phyloP scores from a whole-genome alignment of 2,329 filamentous ascomycete species.

The Paraphaeosphaeria minitans region DNA sequence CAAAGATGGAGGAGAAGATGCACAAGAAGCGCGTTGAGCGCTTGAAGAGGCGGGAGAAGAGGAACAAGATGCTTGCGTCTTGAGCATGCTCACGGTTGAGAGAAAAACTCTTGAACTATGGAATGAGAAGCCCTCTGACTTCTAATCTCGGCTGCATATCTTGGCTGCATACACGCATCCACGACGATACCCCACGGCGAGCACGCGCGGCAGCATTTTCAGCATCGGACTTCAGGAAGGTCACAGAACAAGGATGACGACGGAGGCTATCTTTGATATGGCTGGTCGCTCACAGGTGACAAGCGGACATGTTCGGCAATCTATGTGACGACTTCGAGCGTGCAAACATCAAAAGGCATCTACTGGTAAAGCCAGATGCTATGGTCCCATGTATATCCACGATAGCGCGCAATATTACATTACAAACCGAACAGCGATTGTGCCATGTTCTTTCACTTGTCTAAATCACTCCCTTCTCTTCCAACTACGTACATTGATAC shows the following conservation, averaged over 20 bases:
- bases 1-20: conserved; percentile 97
- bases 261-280: too few species aligned
- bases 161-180: not conserved
- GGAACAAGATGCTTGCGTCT: conserved; percentile 75
- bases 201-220: not conserved
- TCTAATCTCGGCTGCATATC: not conserved
- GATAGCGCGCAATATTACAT: not conserved
- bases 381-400: not conserved
- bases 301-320: not conserved
- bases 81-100: conserved; percentile 29
- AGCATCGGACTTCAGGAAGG: not conserved
- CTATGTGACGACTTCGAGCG: not conserved
- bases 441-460: not conserved
- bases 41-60: conserved; percentile 93
- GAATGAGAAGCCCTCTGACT: not conserved
- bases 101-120: not conserved
- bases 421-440: not conserved
- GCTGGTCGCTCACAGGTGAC: not conserved
- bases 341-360: not conserved
- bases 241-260: not conserved
- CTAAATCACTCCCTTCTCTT: not conserved
- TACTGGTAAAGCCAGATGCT: not conserved
- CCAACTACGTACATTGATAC: not conserved
- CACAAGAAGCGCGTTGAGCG: conserved; percentile 93
- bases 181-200: conserved; percentile 1